Base-by-base conservation (phyloP, 768 basidiomycete species). In the Kwoniella bestiolae region DNA sequence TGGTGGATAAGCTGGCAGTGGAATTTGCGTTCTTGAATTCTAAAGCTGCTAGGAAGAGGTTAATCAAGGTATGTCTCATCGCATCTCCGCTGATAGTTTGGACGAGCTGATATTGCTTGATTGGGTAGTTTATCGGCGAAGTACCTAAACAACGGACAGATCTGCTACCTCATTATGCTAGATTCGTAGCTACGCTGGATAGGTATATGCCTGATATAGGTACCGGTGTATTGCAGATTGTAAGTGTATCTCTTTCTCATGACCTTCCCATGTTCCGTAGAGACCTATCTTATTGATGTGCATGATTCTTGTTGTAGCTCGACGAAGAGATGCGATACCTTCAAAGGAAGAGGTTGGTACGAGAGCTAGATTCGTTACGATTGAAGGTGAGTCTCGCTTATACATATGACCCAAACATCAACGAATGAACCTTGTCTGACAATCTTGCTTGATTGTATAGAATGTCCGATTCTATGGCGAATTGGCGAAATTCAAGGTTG, bases 11-110 rank as follows among this genome's bases (percentile, higher is more conserved):
- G 81, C 89, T 90, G 29, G 94, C 94, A 0, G 87, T 97, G 41
- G 95, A 99, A 68, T 99, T 99, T 79, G 92, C 93, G 0, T 92
- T 94, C 75, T 84, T 99, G 63, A 99, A 98, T 77, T 94, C 93
- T 46, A 98, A 98, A 79, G 93, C 95, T 23, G 92, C 94, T 12
- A 85, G 96, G 72, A 98, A 95, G 79, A 83, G 96, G 61, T 85
- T 97, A 44, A 85, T 92, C 70, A 94, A 89, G 86, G 94, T 94
- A 68, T 50, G 44, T 74, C 26, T 2, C 12, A 1, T 49, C 26
- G 32, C 41, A 47, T 21, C 7, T 28, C 56, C 53, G 28, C 6
- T 21, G 45, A 51, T 45, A 8, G 51, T n/a, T 45, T 44, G 5
- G 3, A 26, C 14, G 1, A 44, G 44, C 35, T 61, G 50, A 52